These are phyloP conservation scores for Cicer pinnatifidum DNA, from an alignment of 306 rosid species.

Conservation along the genomic window DNA sequence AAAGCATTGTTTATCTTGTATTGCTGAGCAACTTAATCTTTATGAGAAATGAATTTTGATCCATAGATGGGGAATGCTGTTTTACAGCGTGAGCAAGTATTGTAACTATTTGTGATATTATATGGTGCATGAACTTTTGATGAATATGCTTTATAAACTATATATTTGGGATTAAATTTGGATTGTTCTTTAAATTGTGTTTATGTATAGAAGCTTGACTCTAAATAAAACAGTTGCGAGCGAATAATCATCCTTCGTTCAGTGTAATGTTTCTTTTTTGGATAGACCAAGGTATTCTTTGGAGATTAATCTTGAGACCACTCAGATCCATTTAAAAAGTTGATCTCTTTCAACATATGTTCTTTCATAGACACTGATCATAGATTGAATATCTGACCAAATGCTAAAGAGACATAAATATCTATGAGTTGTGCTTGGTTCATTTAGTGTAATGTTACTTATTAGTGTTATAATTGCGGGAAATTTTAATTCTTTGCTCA, in stretches of 20 bases:
- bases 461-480: background rate
- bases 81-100: slow-evolving; percentile 16
- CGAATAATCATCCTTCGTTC: too few species aligned
- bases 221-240: too few species aligned
- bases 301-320: too few species aligned
- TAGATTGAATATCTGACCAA: too few species aligned
- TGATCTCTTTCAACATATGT: too few species aligned
- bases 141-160: background rate
- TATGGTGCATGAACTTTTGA: background rate
- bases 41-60: slow-evolving; percentile 1
- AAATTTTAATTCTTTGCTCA: background rate
- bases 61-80: slow-evolving; percentile 8
- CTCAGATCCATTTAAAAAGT: too few species aligned
- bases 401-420: too few species aligned
- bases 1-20: slow-evolving; percentile 21
- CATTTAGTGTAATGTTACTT: background rate
- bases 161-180: background rate
- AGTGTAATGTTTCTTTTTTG: too few species aligned
- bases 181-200: background rate
- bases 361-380: too few species aligned
- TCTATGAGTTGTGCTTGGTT: too few species aligned
- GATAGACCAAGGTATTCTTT: too few species aligned
- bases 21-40: slow-evolving; percentile 21
- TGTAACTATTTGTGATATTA: background rate
- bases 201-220: too few species aligned